Percentiles rank a stretch among this genome's conserved stretches.
Conservation (phyloP, 176 grass and related monocot species). For the Calamus simplicifolius region DNA sequence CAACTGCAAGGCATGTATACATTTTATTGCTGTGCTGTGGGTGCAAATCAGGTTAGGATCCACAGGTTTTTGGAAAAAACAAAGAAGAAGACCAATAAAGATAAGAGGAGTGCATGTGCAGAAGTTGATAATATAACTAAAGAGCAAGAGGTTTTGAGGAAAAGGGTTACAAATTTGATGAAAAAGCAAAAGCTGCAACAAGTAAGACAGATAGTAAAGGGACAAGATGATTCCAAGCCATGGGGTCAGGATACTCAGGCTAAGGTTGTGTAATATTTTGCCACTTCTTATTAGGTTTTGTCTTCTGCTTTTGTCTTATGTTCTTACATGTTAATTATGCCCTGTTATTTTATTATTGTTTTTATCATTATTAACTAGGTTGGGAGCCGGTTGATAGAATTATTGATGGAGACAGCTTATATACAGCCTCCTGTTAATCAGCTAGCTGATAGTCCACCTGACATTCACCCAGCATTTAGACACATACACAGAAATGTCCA, state of each 20-base stretch:
- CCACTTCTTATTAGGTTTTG: too few relatives aligned
- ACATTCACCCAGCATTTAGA: conserved; percentile 89
- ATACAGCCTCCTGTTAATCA: conserved; percentile 87
- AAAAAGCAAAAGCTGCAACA: conserved; percentile 70
- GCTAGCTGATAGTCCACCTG: conserved; percentile 65
- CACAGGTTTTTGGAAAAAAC: conserved; percentile 85
- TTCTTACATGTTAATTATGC: too few relatives aligned
- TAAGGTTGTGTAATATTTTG: conserved; percentile 38
- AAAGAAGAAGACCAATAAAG: conserved; percentile 52
- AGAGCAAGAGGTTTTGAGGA: conserved; percentile 62
- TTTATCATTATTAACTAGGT: conserved; percentile 36
- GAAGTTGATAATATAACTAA: conserved; percentile 22
- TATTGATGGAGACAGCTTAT: conserved; percentile 83
- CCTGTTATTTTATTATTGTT: neutral
- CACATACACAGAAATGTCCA: conserved; percentile 43
- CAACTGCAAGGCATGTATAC: too few relatives aligned
- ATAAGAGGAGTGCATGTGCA: conserved; percentile 39
- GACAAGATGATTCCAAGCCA: conserved; percentile 59
- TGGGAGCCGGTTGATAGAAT: conserved; percentile 89
- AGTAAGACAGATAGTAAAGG: conserved; percentile 63
- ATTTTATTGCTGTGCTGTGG: conserved; percentile 7
- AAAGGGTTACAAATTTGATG: conserved; percentile 77
- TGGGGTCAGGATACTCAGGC: conserved; percentile 93
- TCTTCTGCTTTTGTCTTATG: too few relatives aligned
- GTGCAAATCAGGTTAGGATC: conserved; percentile 54